A percentile compares a stretch with the other conserved stretches of the same genome.
phyloP scores from a whole-genome alignment of 2,329 filamentous ascomycete species.

The Magnaporthiopsis poae region DNA sequence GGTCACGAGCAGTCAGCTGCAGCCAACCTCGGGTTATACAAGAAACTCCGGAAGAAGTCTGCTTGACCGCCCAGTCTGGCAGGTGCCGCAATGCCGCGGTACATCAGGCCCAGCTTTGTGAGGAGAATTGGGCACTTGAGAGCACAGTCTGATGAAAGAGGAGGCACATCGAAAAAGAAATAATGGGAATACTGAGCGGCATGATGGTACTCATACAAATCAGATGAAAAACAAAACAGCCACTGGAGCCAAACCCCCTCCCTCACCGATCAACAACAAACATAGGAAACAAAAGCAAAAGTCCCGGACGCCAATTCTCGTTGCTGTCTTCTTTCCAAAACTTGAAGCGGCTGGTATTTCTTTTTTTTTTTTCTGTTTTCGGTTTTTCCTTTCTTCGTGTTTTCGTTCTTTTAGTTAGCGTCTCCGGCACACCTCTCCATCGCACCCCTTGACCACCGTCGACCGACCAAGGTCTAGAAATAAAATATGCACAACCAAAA shows the following conservation, averaged over 20 bases:
- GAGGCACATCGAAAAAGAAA: not conserved
- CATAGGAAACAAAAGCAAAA: constrained; percentile 4
- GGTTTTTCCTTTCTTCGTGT: not conserved
- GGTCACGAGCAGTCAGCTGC: not conserved
- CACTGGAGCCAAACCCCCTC: not conserved
- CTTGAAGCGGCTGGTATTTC: not conserved
- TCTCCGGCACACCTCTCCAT: not conserved
- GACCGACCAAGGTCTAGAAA: not conserved
- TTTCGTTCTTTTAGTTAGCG: not conserved
- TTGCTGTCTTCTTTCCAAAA: not conserved
- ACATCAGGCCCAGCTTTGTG: no score
- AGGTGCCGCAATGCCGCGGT: not conserved
- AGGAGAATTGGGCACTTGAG: no score
- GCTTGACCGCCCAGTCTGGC: no score
- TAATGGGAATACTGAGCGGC: not conserved
- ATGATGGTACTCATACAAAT: not conserved
- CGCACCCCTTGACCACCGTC: not conserved
- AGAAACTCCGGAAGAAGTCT: not conserved
- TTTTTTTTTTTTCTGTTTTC: not conserved
- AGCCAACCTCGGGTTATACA: not conserved
- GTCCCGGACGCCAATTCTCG: not conserved
- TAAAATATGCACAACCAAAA: not conserved
- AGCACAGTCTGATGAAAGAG: no score
- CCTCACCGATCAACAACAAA: not conserved
- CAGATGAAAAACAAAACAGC: not conserved